These are phyloP conservation scores for Neofusicoccum ribis DNA, from an alignment of 2,329 filamentous ascomycete genomes.

Conservation along the genomic window DNA sequence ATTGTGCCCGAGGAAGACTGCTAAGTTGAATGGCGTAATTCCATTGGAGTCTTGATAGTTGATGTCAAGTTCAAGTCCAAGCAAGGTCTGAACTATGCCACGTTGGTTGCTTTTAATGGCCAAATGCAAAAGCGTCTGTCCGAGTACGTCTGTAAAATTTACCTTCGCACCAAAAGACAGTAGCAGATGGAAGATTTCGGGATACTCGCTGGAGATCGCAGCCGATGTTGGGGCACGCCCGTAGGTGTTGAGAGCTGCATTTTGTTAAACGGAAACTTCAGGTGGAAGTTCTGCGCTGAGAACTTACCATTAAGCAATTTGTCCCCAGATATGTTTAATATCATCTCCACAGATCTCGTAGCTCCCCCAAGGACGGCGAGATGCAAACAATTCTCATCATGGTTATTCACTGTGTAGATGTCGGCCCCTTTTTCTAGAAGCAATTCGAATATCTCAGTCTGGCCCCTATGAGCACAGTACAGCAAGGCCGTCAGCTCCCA, in stretches of 20 bases:
- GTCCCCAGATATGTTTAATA: not conserved
- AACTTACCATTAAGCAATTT: not conserved
- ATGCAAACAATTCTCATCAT: not conserved
- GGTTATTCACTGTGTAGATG: not conserved
- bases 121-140: not conserved
- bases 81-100: not conserved
- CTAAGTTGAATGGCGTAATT: not conserved
- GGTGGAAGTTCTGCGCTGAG: not conserved
- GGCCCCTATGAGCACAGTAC: accelerated
- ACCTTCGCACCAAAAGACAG: not conserved
- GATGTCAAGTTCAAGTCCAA: too few relatives aligned
- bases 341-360: not conserved
- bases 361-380: accelerated
- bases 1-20: not conserved
- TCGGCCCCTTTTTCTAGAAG: not conserved
- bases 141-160: not conserved
- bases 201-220: accelerated
- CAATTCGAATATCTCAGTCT: not conserved
- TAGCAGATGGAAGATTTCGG: not conserved
- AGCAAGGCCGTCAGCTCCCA: not conserved
- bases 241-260: accelerated
- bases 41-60: not conserved
- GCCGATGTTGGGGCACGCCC: not conserved
- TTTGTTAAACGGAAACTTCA: too few relatives aligned
- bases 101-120: not conserved